These are phyloP conservation scores for Apiosordaria backusii DNA, from an alignment of 495 filamentous ascomycete genomes.

Conservation along the genomic window DNA sequence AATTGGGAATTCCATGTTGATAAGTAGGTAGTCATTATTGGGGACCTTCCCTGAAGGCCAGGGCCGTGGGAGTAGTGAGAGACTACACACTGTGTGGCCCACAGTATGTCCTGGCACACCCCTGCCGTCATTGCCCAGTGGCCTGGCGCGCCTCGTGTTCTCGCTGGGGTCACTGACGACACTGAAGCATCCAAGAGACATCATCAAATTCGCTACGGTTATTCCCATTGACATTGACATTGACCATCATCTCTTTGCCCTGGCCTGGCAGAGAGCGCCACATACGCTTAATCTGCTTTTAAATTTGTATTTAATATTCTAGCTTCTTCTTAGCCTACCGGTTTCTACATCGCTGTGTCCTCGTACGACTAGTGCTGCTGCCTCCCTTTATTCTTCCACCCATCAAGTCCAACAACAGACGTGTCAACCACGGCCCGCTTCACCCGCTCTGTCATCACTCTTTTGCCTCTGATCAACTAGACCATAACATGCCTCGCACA, in stretches of 20 bases:
- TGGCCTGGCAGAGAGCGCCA: background rate
- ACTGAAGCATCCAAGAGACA: background rate
- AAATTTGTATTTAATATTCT: conserved; percentile 6
- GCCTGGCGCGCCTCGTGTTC: no score
- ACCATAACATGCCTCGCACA: conserved; percentile 35
- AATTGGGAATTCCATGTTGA: background rate
- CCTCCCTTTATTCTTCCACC: background rate
- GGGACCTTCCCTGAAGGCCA: background rate
- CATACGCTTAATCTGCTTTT: background rate
- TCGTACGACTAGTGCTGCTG: background rate
- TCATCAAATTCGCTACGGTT: no score
- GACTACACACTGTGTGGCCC: background rate
- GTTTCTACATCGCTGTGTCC: background rate
- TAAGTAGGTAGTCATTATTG: background rate
- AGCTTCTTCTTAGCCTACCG: background rate
- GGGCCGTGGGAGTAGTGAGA: background rate
- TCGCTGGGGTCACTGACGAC: background rate
- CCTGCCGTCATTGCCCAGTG: conserved; percentile 4
- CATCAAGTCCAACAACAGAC: background rate
- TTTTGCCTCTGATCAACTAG: background rate
- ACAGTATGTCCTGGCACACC: background rate
- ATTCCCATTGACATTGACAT: background rate
- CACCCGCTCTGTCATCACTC: background rate
- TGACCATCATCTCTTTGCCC: conserved; percentile 2
- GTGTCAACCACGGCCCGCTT: background rate